Conservation (phyloP, 768 basidiomycete species). For the Sarcodon aspratus region DNA sequence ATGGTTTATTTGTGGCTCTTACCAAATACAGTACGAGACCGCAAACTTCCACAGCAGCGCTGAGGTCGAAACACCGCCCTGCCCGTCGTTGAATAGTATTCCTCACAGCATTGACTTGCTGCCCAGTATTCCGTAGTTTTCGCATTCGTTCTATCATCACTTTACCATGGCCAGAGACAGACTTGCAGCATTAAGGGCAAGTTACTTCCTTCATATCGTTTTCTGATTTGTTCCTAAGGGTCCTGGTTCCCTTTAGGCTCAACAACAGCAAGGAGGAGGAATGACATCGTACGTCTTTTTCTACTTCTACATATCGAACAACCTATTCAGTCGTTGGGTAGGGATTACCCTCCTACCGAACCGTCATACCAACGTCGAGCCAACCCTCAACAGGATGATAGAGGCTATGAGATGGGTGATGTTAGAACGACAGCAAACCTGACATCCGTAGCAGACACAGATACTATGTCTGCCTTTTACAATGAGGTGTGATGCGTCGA, state of each 20-base stretch:
- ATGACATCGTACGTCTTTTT: background rate
- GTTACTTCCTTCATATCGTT: conserved; percentile 13
- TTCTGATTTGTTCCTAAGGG: background rate
- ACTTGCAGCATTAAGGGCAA: conserved; percentile 77
- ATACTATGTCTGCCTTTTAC: conserved; percentile 63
- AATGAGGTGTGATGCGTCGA: conserved; percentile 39
- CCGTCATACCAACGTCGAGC: conserved; percentile 14
- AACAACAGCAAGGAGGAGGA: conserved; percentile 44
- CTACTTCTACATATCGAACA: background rate
- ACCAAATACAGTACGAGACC: no score
- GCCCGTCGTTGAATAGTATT: conserved; percentile 4
- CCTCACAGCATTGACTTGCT: conserved; percentile 3
- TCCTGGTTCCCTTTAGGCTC: conserved; percentile 35
- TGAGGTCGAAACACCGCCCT: conserved; percentile 7
- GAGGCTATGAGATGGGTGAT: conserved; percentile 56
- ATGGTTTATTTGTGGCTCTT: background rate
- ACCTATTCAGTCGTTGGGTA: conserved; percentile 4
- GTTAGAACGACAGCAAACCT: conserved; percentile 45
- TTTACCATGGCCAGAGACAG: conserved; percentile 76
- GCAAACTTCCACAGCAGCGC: background rate
- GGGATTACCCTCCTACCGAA: no score
- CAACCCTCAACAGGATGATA: conserved; percentile 59
- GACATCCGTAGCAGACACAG: conserved; percentile 21
- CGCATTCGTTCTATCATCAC: conserved; percentile 5
- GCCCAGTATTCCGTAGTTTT: background rate